Evolutionary conservation across 2,329 filamentous ascomycete species (phyloP), one percentile per base, ranked within the genome.

Genomic region (Fusarium irregulare): DNA sequence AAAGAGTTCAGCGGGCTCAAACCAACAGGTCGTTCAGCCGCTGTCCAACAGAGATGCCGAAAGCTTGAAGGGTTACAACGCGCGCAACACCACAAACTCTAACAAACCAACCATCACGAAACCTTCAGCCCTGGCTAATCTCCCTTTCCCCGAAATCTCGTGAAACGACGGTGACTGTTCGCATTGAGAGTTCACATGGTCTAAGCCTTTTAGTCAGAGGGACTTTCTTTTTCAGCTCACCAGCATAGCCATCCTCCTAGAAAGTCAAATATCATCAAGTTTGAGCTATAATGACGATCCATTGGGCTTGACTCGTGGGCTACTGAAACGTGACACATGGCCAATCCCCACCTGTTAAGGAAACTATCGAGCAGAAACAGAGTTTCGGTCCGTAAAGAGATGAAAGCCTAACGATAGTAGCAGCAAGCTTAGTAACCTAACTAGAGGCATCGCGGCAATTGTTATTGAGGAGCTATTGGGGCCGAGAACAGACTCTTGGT

Each of bases 381-480:
- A 67, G 64, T 67, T 67, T 62, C 63, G 56, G 63, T 56, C 63
- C 49, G 56, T 46, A 64, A 46, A 23, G 25, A 40, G 21, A 49
- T 37, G 23, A 28, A 37, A 16, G 54, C 44, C 23, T 42, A 32
- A 41, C 34, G 25, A 53, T n/a, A 10, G 13, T 42, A 11, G 23
- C 25, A 41, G 13, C 49, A 53, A 11, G 51, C 49, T 60, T 56
- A 40, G 30, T 60, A 40, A 59, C 40, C 48, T 14, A 53, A 27
- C 47, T 50, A 51, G 23, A 59, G 34, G 20, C 30, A 37, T 59
- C 56, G 13, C 34, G 40, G 54, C 41, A 59, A 40, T 51, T 66
- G 62, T 49, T 49, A 37, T 47, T 56, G 47, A 57, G 56, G 46
- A 30, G 34, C 57, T 44, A 40, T 21, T 27, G 42, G 41, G 56